Base-by-base conservation (phyloP, 495 filamentous ascomycete genomes). In the Bathelium albidoporum region DNA sequence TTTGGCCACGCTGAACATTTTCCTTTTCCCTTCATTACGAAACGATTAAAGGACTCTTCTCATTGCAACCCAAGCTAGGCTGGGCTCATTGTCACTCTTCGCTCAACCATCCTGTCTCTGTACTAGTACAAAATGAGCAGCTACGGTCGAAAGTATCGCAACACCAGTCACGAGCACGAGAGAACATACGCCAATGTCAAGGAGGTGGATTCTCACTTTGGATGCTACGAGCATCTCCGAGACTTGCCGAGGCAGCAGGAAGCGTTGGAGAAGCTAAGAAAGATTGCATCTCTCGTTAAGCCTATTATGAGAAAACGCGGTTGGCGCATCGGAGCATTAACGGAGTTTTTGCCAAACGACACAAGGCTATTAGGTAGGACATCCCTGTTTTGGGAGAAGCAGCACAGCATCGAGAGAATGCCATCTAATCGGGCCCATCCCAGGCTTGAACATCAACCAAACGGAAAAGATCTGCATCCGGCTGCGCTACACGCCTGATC, bases 201-300 rank as follows among this genome's bases (percentile, higher is more conserved):
- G 62, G 76, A 78, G 59, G 64, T 70, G 59, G 89, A 95, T 63
- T 72, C 89, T 18, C 74, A 91, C 16, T 82, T 97, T 65, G 77
- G 78, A 14, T 86, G 86, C 63, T 97, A 87, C 73, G 87, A 87
- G 62, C 91, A 97, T 78, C 80, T 96, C 43, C 84, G 80, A 64
- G 75, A 85, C 41, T 83, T 89, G 1, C 85, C 87, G 0, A 82
- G 87, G 7, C 84, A 88, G 63, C 80, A 86, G 11, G 89, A 95
- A 64, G 94, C 92, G n/a, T 80, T 97, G 14, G 78, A 84, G n/a
- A 83, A 83, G 45, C 80, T 97, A 14, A 87, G 84, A 65, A 92
- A 90, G 73, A 80, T 96, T 26, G 90, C 91, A 20, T 94, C 90
- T 14, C 73, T 96, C 16, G 92, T 97, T 49, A 98, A 96, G 73